Conservation (phyloP, 2,329 filamentous ascomycete genomes). For the Neonectria magnoliae region DNA sequence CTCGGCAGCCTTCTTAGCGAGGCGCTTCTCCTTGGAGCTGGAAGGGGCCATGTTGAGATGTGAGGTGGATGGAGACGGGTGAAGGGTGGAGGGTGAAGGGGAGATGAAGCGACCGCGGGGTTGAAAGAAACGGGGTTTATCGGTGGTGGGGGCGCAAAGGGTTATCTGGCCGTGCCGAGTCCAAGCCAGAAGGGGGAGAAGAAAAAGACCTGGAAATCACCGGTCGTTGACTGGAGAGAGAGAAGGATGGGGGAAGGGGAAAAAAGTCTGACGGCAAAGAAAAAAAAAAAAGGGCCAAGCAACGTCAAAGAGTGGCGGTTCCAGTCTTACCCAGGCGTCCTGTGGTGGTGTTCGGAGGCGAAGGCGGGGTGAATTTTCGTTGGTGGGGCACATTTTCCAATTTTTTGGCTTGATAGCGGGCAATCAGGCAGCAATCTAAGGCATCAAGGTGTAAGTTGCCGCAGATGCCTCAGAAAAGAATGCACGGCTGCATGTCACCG, state of each 20-base stretch:
- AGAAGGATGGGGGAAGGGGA: slow-evolving; percentile 23
- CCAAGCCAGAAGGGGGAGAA: slow-evolving; percentile 37
- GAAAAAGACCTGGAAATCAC: slow-evolving; percentile 35
- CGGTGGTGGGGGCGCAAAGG: slow-evolving; percentile 32
- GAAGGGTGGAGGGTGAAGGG: slow-evolving; percentile 22
- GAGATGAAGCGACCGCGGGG: slow-evolving; percentile 37
- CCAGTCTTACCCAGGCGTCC: slow-evolving; percentile 37
- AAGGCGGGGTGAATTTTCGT: slow-evolving; percentile 55
- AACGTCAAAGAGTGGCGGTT: slow-evolving; percentile 44
- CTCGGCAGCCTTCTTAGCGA: slow-evolving; percentile 76
- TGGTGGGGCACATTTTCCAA: slow-evolving; percentile 52
- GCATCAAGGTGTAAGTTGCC: slow-evolving; percentile 39
- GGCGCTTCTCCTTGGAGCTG: slow-evolving; percentile 76
- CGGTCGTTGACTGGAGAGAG: slow-evolving; percentile 37
- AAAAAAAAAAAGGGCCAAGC: slow-evolving; percentile 41
- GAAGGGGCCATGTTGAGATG: slow-evolving; percentile 68
- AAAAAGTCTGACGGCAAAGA: slow-evolving; percentile 33
- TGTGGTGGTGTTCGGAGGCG: slow-evolving; percentile 44
- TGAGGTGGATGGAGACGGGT: slow-evolving; percentile 21
- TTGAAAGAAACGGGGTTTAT: slow-evolving; percentile 41
- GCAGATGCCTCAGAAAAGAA: slow-evolving; percentile 19
- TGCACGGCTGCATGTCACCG: not conserved
- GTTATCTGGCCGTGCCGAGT: slow-evolving; percentile 25
- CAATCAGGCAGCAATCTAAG: slow-evolving; percentile 51
- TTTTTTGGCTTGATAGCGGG: slow-evolving; percentile 47